These are phyloP conservation scores for Effrenium voratum DNA, from an alignment of 73 alveolate species.

Conservation along the genomic window DNA sequence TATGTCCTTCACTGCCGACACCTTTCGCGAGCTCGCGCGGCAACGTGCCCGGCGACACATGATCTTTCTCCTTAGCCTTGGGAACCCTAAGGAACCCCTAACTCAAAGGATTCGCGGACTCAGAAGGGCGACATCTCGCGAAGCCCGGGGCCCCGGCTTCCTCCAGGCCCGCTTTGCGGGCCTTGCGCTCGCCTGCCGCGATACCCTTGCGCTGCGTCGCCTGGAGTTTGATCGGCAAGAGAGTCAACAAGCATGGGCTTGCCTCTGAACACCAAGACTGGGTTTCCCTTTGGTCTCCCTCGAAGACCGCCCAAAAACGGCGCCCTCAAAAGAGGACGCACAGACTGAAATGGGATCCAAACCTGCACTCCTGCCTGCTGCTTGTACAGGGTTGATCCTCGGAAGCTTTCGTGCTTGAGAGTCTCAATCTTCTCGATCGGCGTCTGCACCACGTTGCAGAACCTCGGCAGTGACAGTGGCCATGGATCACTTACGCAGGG, in stretches of 20 bases:
- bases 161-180: slow-evolving; percentile 86
- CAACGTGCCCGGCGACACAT: background rate
- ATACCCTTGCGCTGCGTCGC: slow-evolving; percentile 93
- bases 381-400: slow-evolving; percentile 91
- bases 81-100: too few species aligned
- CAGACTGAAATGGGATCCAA: too few species aligned
- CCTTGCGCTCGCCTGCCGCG: slow-evolving; percentile 90
- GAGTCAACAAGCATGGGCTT: background rate
- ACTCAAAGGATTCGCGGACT: too few species aligned
- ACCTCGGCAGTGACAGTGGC: background rate
- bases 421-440: slow-evolving; percentile 91
- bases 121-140: too few species aligned
- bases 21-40: background rate
- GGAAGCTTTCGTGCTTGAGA: slow-evolving; percentile 88
- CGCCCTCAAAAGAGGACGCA: too few species aligned
- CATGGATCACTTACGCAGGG: background rate
- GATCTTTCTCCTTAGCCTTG: background rate
- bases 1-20: slow-evolving; percentile 63
- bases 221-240: background rate
- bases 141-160: background rate
- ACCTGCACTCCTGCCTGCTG: slow-evolving; percentile 93
- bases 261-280: background rate
- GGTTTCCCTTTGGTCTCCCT: background rate
- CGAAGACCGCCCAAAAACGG: too few species aligned
- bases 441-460: slow-evolving; percentile 94